Percentiles rank a stretch among this genome's conserved stretches.
These are phyloP conservation scores for Cladosporium sp. DNA, from an alignment of 2,329 filamentous ascomycete genomes.

Conservation along the genomic window DNA sequence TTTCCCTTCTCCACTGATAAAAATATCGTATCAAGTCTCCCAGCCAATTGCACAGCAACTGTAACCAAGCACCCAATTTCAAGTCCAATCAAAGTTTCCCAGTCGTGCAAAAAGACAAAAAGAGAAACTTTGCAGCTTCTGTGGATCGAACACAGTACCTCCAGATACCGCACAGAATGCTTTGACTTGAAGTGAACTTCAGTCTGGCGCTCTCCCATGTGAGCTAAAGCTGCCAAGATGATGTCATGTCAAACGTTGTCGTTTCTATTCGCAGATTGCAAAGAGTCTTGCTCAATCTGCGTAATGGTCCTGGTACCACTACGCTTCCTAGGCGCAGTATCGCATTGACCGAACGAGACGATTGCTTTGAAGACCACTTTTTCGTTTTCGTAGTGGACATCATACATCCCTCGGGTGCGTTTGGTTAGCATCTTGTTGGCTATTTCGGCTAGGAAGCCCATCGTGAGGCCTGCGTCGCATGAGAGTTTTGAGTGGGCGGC, in stretches of 20 bases:
- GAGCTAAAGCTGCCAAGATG: slow-evolving; percentile 30
- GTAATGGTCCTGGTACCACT: slow-evolving; percentile 17
- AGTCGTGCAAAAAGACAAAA: too few species aligned
- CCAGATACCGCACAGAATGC: slow-evolving; percentile 30
- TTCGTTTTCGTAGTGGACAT: neutral
- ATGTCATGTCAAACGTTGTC: too few species aligned
- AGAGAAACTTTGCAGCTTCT: slow-evolving; percentile 28
- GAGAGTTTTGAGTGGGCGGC: slow-evolving; percentile 20
- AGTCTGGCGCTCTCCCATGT: slow-evolving; percentile 36
- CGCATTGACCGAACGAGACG: slow-evolving; percentile 22
- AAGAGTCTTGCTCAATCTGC: slow-evolving; percentile 4
- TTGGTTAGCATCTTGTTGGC: neutral
- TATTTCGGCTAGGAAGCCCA: slow-evolving; percentile 25
- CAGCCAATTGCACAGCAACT: too few species aligned
- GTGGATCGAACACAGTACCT: slow-evolving; percentile 36
- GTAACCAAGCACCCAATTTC: too few species aligned
- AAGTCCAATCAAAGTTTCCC: too few species aligned
- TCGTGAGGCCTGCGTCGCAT: slow-evolving; percentile 26
- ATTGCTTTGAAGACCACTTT: slow-evolving; percentile 26
- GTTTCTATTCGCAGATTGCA: too few species aligned
- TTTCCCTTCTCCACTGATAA: too few species aligned
- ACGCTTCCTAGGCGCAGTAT: slow-evolving; percentile 16
- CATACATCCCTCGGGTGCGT: too few species aligned
- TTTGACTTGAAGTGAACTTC: slow-evolving; percentile 24
- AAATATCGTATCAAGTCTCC: too few species aligned